Conservation (phyloP, 2,329 filamentous ascomycete species). For the Sporothrix pallida region DNA sequence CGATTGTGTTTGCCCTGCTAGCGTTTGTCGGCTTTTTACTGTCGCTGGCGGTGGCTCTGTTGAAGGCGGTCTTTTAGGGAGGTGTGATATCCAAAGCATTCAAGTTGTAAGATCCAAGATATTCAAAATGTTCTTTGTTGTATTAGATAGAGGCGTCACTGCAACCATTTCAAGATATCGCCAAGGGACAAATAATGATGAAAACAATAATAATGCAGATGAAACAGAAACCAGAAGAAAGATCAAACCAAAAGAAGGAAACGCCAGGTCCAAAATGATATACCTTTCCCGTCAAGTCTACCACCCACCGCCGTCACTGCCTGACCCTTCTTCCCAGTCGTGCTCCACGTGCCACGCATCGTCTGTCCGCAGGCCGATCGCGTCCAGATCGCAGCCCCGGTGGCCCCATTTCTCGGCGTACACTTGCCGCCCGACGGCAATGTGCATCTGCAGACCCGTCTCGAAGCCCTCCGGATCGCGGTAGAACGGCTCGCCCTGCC, state of each 20-base stretch:
- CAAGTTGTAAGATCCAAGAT: too few species aligned
- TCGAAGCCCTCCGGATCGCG: conserved; percentile 54
- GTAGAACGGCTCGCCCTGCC: conserved; percentile 60
- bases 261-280: not conserved
- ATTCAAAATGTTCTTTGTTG: too few species aligned
- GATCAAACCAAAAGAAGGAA: not conserved
- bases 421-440: conserved; percentile 49
- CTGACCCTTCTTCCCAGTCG: conserved; percentile 25
- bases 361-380: conserved; percentile 26
- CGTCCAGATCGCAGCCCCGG: conserved; percentile 47
- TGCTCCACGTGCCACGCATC: conserved; percentile 29
- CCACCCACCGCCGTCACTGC: conserved; percentile 22
- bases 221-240: not conserved
- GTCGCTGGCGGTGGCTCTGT: conserved; percentile 6
- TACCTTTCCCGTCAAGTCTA: not conserved
- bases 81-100: too few species aligned
- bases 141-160: too few species aligned
- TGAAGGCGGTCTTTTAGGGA: conserved; percentile 10
- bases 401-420: conserved; percentile 53
- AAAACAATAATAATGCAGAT: not conserved
- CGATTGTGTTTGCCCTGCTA: not conserved
- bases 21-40: not conserved
- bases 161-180: too few species aligned
- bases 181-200: too few species aligned
- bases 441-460: conserved; percentile 51